Evolutionary conservation across 2,329 filamentous ascomycete species (phyloP).

Genomic region (Neobulgaria alba): DNA sequence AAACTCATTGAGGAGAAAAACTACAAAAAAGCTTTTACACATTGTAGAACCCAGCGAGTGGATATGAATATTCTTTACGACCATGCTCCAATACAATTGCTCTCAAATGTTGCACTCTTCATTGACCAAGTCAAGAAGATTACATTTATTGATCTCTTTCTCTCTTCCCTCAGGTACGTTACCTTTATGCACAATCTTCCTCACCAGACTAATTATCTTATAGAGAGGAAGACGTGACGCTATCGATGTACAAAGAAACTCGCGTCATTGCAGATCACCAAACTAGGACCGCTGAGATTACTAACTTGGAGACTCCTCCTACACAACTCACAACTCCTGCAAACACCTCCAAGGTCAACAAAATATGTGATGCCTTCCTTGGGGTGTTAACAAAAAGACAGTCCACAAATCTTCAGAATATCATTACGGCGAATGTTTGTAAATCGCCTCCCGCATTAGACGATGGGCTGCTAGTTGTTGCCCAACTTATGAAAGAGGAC

Average conservation of each 20-base stretch:
- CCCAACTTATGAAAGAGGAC: slow-evolving; percentile 59
- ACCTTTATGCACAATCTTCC: background rate
- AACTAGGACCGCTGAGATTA: slow-evolving; percentile 16
- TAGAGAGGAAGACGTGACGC: slow-evolving; percentile 82
- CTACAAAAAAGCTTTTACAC: slow-evolving; percentile 75
- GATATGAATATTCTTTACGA: slow-evolving; percentile 98
- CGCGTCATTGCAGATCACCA: slow-evolving; percentile 33
- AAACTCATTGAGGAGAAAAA: slow-evolving; percentile 70
- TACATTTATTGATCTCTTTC: slow-evolving; percentile 79
- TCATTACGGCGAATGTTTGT: slow-evolving; percentile 90
- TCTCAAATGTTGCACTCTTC: slow-evolving; percentile 66
- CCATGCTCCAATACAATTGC: slow-evolving; percentile 79
- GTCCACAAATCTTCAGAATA: slow-evolving; percentile 69
- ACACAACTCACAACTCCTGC: background rate
- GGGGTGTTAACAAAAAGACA: slow-evolving; percentile 54
- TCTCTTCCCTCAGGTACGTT: slow-evolving; percentile 70
- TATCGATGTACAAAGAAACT: slow-evolving; percentile 90
- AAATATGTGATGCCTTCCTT: slow-evolving; percentile 79
- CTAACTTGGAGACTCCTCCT: no score
- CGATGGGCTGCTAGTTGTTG: slow-evolving; percentile 72
- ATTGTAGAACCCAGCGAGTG: slow-evolving; percentile 86
- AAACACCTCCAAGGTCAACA: slow-evolving; percentile 64
- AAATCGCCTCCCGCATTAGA: slow-evolving; percentile 86
- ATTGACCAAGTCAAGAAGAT: slow-evolving; percentile 76
- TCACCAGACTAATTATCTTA: slow-evolving; percentile 5